Evolutionary conservation across 768 basidiomycete genomes (phyloP), one percentile per base, ranked within the genome.

Genomic region (Suillus clintonianus): DNA sequence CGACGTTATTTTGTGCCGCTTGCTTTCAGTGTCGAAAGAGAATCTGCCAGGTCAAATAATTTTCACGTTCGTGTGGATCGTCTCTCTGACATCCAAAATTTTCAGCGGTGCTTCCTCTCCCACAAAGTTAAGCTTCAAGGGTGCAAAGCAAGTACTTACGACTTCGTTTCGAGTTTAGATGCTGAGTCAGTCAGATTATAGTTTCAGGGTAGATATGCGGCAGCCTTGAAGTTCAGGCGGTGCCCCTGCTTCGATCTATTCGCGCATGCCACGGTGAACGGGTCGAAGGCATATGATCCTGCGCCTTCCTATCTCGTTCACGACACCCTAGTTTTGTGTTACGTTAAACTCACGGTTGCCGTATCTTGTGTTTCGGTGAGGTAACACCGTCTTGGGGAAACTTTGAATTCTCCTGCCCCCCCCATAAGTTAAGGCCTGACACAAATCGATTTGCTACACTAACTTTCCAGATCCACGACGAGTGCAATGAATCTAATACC

Each of bases 181-280:
- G 19, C 54, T 22, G 11, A 56, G 22, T 37, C 30, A 53, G 32
- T 34, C 51, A 34, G 32, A 53, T 53, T 53, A 53, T 53, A 53
- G 51, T 34, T 53, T 34, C 51, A n/a, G 51, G 51, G 51, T 22
- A 8, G 36, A 36, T 37, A 55, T 55, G 34, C 5, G 36, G 9
- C 36, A 24, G 22, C 54, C 8, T 22, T 36, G 11, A 22, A 36
- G n/a, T 34, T 34, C 53, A 36, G 10, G 17, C 22, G 36, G 13
- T 22, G 34, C 54, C 53, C 36, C 14, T 56, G 36, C 53, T 55
- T 55, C n/a, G 54, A 55, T 55, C 54, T 55, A 55, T 55, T 55
- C 36, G 9, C 15, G 55, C 24, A 56, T 56, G 22, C 36, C 55
- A 56, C 55, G 55, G 37, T 56, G 14, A 56, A 37, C 34, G 36